A percentile compares a stretch with the other conserved stretches of the same genome.
Conservation (phyloP, 2,329 filamentous ascomycete species). For the Diaporthe sp. region DNA sequence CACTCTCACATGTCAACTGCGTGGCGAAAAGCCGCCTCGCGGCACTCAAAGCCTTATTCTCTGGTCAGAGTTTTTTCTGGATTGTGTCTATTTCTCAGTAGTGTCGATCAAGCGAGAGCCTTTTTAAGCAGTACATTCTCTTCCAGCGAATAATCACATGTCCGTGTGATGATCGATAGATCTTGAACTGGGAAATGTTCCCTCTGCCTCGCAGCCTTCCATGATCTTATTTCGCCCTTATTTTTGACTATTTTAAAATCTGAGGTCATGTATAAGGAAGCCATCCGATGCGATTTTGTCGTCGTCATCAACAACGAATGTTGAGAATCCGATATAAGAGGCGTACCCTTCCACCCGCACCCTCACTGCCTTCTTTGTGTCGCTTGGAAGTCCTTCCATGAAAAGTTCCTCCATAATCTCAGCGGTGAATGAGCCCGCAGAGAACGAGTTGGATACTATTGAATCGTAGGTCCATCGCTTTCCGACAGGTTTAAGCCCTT, state of each 20-base stretch:
- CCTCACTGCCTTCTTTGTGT: background rate
- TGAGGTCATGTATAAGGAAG: background rate
- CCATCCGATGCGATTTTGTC: background rate
- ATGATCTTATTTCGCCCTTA: too few species aligned
- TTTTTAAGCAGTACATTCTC: too few species aligned
- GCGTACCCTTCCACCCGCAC: conserved; percentile 1
- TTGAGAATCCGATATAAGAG: background rate
- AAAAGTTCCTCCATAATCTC: background rate
- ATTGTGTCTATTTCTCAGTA: too few species aligned
- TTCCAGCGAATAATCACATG: too few species aligned
- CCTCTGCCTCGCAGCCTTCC: too few species aligned
- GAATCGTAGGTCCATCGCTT: conserved; percentile 10
- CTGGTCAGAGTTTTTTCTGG: too few species aligned
- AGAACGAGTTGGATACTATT: conserved; percentile 14
- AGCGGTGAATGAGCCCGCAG: background rate
- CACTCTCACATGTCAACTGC: too few species aligned
- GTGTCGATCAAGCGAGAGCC: too few species aligned
- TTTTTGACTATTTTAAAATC: background rate
- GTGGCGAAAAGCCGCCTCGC: too few species aligned
- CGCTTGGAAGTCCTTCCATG: background rate
- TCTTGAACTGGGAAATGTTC: too few species aligned
- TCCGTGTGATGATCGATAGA: too few species aligned
- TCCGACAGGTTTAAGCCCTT: background rate
- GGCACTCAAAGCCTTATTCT: too few species aligned
- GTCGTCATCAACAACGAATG: background rate